phyloP scores from a whole-genome alignment of 345 rosid species.

The Citrus australasica region DNA sequence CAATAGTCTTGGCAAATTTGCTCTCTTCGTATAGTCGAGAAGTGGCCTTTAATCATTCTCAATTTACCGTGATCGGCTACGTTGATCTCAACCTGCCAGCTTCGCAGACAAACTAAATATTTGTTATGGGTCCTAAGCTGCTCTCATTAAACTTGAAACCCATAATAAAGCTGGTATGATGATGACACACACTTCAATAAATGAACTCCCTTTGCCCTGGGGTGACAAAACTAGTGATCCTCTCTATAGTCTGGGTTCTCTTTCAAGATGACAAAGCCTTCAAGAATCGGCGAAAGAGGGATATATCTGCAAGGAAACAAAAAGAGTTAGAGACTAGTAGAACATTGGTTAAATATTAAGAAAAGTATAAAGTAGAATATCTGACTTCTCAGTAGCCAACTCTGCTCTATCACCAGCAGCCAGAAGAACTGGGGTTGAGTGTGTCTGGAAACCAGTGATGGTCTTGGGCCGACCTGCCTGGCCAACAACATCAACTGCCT shows the following conservation, averaged over 20 bases:
- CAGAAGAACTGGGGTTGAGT: constrained; percentile 88
- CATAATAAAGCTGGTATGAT: background rate
- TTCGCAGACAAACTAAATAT: background rate
- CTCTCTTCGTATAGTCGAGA: background rate
- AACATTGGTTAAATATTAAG: background rate
- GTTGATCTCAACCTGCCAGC: no score
- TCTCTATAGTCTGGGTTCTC: constrained; percentile 81
- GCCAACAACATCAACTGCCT: constrained; percentile 96
- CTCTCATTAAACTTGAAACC: background rate
- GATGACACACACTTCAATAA: background rate
- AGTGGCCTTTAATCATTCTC: background rate
- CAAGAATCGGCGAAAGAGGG: constrained; percentile 85
- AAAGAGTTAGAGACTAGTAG: background rate
- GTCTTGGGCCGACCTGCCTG: constrained; percentile 97
- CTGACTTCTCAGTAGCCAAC: constrained; percentile 90
- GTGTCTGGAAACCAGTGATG: constrained; percentile 96
- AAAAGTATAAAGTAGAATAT: constrained; percentile 1
- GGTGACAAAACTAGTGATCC: constrained; percentile 31
- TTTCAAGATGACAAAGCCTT: constrained; percentile 83
- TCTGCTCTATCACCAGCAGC: constrained; percentile 97
- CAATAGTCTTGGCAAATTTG: background rate
- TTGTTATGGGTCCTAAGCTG: background rate
- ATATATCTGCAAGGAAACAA: constrained; percentile 48
- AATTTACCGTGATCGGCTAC: background rate
- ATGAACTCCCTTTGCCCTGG: background rate